Evolutionary conservation across 2,329 filamentous ascomycete species (phyloP), one percentile per base, ranked within the genome.

Genomic region (Stemphylium beticola): DNA sequence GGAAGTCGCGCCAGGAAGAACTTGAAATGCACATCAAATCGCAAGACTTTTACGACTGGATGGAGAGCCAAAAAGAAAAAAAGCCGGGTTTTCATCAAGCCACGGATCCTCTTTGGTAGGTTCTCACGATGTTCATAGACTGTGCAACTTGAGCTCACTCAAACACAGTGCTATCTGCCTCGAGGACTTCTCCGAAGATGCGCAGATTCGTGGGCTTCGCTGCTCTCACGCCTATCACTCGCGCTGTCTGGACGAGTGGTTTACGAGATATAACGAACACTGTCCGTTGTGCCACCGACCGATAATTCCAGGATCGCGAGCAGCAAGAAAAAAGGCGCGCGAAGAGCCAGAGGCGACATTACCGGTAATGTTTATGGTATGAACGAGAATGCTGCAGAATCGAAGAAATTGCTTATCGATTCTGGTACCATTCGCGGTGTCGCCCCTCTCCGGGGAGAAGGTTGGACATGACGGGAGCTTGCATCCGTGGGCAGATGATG

Each of bases 151-250:
- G 5, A 40, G 36, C 44, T 68, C 32, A 69, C 34, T 18, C 1
- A 5, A 7, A 1, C 8, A 14, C 45, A 76, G 74, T 47, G 68
- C 73, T 2, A 76, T 76, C 36, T 76, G 74, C 48, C 65, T 76
- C 6, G 74, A 76, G 4, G 63, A 66, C 9, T 73, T 76, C 47
- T 60, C 62, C 17, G 62, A 72, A 15, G 62, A 66, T 15, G 65
- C 73, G 24, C 69, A 72, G 22, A 65, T 76, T 38, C 69, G 74
- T 2, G 73, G 67, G 0, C 66, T 76, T 4, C 61, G 58, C 15
- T 76, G 74, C 53, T 62, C 62, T 15, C 74, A 76, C 49, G 71
- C 73, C 11, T 76, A 75, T 54, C 74, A 76, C 42, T 64, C 72
- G 38, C 55, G 61, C 6, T 76, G 74, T 26, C 58, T 76, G 14